These are phyloP conservation scores for Aspergillus egyptiacus DNA, from an alignment of 495 filamentous ascomycete species.

Conservation along the genomic window DNA sequence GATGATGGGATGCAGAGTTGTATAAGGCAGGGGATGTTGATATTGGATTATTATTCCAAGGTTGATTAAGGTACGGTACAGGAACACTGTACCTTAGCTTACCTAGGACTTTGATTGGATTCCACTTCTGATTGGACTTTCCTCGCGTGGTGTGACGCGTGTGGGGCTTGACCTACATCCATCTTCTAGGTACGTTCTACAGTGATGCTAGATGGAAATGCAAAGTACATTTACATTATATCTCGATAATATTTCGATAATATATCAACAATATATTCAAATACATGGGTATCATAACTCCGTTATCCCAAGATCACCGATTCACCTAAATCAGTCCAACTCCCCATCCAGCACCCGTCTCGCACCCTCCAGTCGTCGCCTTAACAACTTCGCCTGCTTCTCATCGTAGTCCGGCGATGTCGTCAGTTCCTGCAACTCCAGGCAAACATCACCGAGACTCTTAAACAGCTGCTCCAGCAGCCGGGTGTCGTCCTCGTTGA, in stretches of 20 bases:
- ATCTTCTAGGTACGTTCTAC: too few species aligned
- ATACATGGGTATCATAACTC: slow-evolving; percentile 10
- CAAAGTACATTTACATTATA: background rate
- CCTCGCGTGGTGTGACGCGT: too few species aligned
- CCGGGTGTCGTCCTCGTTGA: slow-evolving; percentile 64
- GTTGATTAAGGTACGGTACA: too few species aligned
- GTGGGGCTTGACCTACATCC: too few species aligned
- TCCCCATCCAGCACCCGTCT: slow-evolving; percentile 64
- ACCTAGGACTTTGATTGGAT: too few species aligned
- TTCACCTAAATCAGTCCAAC: slow-evolving; percentile 27
- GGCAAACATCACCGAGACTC: slow-evolving; percentile 64
- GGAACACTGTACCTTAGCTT: too few species aligned
- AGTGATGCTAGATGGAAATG: too few species aligned
- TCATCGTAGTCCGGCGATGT: slow-evolving; percentile 41
- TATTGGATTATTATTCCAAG: too few species aligned
- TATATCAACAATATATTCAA: background rate
- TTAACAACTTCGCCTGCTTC: slow-evolving; percentile 55
- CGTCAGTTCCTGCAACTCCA: slow-evolving; percentile 57
- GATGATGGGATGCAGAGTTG: background rate
- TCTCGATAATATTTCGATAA: too few species aligned
- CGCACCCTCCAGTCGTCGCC: slow-evolving; percentile 68
- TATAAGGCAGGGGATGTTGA: background rate
- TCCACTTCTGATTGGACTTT: too few species aligned
- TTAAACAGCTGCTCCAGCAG: slow-evolving; percentile 70
- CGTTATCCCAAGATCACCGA: too few species aligned